phyloP scores from a whole-genome alignment of 805 yeast species.

The Candida qinlingensis region DNA sequence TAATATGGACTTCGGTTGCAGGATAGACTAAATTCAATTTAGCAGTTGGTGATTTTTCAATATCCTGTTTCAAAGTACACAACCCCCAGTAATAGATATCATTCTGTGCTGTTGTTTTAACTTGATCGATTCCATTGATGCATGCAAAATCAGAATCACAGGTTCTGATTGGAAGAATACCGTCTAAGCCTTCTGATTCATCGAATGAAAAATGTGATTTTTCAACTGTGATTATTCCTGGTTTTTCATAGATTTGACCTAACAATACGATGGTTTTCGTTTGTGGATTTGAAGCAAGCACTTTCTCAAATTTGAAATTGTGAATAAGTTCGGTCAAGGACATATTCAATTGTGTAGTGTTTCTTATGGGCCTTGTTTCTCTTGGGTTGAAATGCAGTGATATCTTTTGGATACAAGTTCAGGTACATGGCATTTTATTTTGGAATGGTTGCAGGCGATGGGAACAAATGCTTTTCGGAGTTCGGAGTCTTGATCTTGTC shows the following conservation, averaged over 20 bases:
- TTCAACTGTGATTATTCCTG: conserved; percentile 70
- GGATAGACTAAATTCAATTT: conserved; percentile 81
- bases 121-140: conserved; percentile 20
- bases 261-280: conserved; percentile 60
- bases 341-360: conserved; percentile 5
- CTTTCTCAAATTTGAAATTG: conserved; percentile 39
- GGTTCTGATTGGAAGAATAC: conserved; percentile 16
- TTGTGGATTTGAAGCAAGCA: conserved; percentile 58
- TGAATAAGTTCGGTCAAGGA: conserved; percentile 13
- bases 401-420: too few relatives aligned
- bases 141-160: conserved; percentile 9
- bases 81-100: conserved; percentile 86
- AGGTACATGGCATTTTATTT: too few relatives aligned
- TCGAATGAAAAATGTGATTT: conserved; percentile 56
- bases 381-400: too few relatives aligned
- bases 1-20: conserved; percentile 80
- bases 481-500: too few relatives aligned
- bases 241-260: conserved; percentile 55
- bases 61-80: conserved; percentile 41
- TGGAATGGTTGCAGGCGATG: too few relatives aligned
- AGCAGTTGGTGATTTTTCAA: conserved; percentile 48
- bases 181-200: conserved; percentile 16
- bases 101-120: conserved; percentile 50
- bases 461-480: too few relatives aligned
- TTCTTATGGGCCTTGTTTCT: too few relatives aligned